These are phyloP conservation scores for Umbelopsis sp. DNA, from an alignment of 192 early-diverging fungal genomes.

Conservation along the genomic window DNA sequence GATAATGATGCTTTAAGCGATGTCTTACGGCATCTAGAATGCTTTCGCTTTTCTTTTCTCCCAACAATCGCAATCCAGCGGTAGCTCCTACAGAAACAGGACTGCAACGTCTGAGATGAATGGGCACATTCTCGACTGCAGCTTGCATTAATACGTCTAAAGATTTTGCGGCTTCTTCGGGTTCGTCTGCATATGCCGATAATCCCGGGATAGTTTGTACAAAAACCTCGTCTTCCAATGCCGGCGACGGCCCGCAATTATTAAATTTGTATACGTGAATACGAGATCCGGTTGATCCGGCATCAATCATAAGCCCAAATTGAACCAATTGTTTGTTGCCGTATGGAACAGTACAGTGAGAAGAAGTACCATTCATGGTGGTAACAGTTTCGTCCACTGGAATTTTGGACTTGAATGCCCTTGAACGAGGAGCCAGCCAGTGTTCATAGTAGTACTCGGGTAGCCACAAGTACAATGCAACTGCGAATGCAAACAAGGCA, in stretches of 20 bases:
- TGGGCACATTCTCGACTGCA: slow-evolving; percentile 70
- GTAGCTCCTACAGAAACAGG: slow-evolving; percentile 96
- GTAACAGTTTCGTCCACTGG: not conserved
- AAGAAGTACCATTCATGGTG: slow-evolving; percentile 40
- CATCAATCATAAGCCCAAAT: slow-evolving; percentile 94
- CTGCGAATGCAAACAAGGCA: not conserved
- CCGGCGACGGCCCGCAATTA: slow-evolving; percentile 81
- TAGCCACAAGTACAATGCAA: not conserved
- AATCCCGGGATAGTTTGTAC: slow-evolving; percentile 84
- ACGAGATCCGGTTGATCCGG: slow-evolving; percentile 95
- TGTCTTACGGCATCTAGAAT: slow-evolving; percentile 76
- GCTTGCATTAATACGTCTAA: slow-evolving; percentile 77
- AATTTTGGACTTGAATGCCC: slow-evolving; percentile 2
- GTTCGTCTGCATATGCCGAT: slow-evolving; percentile 69
- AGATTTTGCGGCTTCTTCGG: slow-evolving; percentile 76
- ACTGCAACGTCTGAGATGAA: slow-evolving; percentile 73
- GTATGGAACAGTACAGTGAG: slow-evolving; percentile 62
- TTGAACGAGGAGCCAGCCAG: slow-evolving; percentile 10
- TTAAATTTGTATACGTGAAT: slow-evolving; percentile 98
- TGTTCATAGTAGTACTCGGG: slow-evolving; percentile 17
- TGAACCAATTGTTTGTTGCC: slow-evolving; percentile 78
- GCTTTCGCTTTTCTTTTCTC: slow-evolving; percentile 63
- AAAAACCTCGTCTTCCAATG: slow-evolving; percentile 92
- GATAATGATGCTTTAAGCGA: slow-evolving; percentile 73
- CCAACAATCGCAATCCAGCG: slow-evolving; percentile 87